Evolutionary conservation across 2,329 filamentous ascomycete genomes (phyloP), one percentile per base, ranked within the genome.

Genomic region (Alternaria rosae): DNA sequence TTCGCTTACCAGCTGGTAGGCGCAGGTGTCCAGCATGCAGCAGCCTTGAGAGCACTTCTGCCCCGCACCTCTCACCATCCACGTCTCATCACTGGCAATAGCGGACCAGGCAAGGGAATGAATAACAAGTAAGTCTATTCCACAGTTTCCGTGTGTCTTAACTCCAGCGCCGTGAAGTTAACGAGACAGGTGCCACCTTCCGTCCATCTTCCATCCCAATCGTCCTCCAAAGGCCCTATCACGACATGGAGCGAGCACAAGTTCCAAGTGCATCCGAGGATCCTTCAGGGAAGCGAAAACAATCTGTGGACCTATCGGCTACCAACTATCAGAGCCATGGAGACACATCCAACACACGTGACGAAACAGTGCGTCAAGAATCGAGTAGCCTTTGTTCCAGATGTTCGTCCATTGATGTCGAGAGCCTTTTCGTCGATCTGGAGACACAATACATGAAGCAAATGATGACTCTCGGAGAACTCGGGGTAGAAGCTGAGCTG

Each of bases 391-490:
- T 38, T 38, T 38, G 35, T 11, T 38, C 35, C 8, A 1, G 35
- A 6, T 38, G 35, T 6, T 38, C 35, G 9, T 38, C n/a, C 35
- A 38, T 38, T 17, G 35, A 38, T 6, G 9, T 38, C n/a, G 35
- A 38, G 9, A 38, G 35, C n/a, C n/a, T 38, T 38, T 38, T 38
- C 15, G 15, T 38, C 15, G 15, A 38, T 10, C 15, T 10, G 15
- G 2, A 3, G 7, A 1, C 7, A n/a, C 8, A 2, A 0, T 0
- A 1, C 32, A 35, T 35, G 4, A n/a, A 17, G 1, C 10, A 10
- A 6, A 0, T 17, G n/a, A 17, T 38, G 35, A 6, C 9, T 38
- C 35, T 38, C 3, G 23, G 44, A 17, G 6, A 20, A 12, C 44
- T 47, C n/a, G 25, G 44, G 2, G 4, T 3, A 30, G n/a, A 28